Conservation (phyloP, 306 rosid species). For the Vigna mungo region DNA sequence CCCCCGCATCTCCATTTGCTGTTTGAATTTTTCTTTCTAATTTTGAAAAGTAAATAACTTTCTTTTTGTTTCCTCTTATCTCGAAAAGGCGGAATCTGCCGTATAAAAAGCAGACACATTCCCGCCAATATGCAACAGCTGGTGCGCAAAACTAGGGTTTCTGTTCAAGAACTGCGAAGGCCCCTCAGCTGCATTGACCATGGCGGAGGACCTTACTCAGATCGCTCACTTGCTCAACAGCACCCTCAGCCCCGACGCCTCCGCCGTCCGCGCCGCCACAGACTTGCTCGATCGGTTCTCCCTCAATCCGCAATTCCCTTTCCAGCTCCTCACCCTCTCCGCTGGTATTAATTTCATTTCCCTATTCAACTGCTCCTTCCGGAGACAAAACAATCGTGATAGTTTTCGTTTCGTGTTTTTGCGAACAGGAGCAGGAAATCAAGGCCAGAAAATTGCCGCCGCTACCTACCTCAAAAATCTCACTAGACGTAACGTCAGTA, state of each 20-base stretch:
- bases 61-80: not conserved
- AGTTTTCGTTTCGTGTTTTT: not conserved
- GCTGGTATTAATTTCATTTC: conserved; percentile 47
- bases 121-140: conserved; percentile 66
- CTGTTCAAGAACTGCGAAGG: not conserved
- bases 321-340: conserved; percentile 67
- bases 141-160: conserved; percentile 58
- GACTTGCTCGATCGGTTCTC: conserved; percentile 70
- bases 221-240: conserved; percentile 61
- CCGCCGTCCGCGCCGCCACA: conserved; percentile 60
- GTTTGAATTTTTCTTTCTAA: too few relatives aligned
- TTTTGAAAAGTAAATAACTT: not conserved
- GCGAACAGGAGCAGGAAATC: conserved; percentile 63
- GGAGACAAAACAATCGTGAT: not conserved
- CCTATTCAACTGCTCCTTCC: not conserved
- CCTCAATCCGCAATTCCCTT: conserved; percentile 61
- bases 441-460: conserved; percentile 75
- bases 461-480: conserved; percentile 83
- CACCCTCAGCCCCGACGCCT: conserved; percentile 65
- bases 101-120: conserved; percentile 15
- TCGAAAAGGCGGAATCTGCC: conserved; percentile 12
- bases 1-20: conserved; percentile 39
- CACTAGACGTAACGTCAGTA: conserved; percentile 63
- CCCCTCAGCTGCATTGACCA: not conserved
- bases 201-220: conserved; percentile 65